Evolutionary conservation across 805 yeast genomes (phyloP), one percentile per base, ranked within the genome.

Genomic region (Cyberlindnera mrakii): DNA sequence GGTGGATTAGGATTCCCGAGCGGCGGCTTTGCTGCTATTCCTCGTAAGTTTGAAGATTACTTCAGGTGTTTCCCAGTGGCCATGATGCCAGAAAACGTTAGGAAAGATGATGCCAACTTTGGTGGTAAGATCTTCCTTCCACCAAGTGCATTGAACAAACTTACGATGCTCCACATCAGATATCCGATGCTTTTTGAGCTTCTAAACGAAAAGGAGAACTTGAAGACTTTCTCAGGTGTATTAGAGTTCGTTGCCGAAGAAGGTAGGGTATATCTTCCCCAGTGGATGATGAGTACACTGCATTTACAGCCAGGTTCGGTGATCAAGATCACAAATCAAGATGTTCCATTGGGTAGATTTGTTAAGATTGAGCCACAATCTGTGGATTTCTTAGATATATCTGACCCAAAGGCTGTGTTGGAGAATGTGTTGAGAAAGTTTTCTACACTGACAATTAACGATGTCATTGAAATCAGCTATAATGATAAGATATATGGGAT

Each of bases 91-190:
- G 95, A 82, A 60, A 54, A 73, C 53, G 72, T 72, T 47, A 64
- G 89, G 48, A 76, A 84, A 62, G 86, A 82, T 45, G 86, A 77
- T 47, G 82, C 95, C 40, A 89, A 93, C 58, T 91, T 66, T 64
- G 98, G 99, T 11, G 99, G 99, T 49, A 93, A 93, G 68, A 88
- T 93, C 42, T 89, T 91, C 49, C 63, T 93, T 39, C 99, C 99
- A 5, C 93, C 95, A 18, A 85, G 96, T 32, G 93, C 98, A 0
- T 74, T 93, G 50, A 85, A 82, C 60, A 88, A 85, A 59, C 72
- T 93, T 45, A 84, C 96, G 4, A 85, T 86, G 86, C 68, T 93
- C 33, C 91, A 90, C 59, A 88, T 93, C 45, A 72, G 96, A 53
- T 93, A 93, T 58, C 99, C 99, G 0, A 93, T 93, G 99, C 71